Evolutionary conservation across 306 rosid genomes (phyloP).

Genomic region (Rubus parviflorus): DNA sequence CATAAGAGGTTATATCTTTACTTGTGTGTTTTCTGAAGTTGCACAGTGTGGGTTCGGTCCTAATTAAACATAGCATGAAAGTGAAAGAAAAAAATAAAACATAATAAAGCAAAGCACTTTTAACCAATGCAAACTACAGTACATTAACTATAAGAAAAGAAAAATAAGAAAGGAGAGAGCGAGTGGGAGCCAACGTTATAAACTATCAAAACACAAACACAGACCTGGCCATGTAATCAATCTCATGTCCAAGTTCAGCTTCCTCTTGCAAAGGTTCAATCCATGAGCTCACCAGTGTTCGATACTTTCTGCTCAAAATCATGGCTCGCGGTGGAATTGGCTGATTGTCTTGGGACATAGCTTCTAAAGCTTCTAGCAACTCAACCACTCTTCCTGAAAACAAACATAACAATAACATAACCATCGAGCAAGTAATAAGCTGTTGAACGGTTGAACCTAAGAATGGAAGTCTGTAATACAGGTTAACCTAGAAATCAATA

Average conservation of each 20-base stretch:
- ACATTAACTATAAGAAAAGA: background rate
- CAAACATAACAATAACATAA: conserved; percentile 31
- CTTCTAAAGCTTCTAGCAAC: conserved; percentile 86
- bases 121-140: no score
- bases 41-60: background rate
- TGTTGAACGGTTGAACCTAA: conserved; percentile 13
- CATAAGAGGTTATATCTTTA: conserved; percentile 3
- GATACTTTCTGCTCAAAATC: conserved; percentile 92
- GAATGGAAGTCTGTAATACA: conserved; percentile 2
- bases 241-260: conserved; percentile 95
- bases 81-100: background rate
- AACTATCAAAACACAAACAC: conserved; percentile 14
- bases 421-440: conserved; percentile 7
- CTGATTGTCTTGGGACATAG: conserved; percentile 75
- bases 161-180: background rate
- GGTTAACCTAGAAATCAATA: background rate
- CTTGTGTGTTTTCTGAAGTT: background rate
- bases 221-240: conserved; percentile 92
- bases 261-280: conserved; percentile 97
- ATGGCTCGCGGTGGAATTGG: conserved; percentile 84
- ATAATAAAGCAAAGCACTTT: background rate
- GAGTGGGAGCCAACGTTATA: background rate
- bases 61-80: background rate
- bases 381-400: conserved; percentile 81
- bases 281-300: conserved; percentile 96